Percentiles rank a stretch among this genome's conserved stretches.
These are phyloP conservation scores for Skeletonema costatum DNA, from an alignment of 108 stramenopile species.

Conservation along the genomic window DNA sequence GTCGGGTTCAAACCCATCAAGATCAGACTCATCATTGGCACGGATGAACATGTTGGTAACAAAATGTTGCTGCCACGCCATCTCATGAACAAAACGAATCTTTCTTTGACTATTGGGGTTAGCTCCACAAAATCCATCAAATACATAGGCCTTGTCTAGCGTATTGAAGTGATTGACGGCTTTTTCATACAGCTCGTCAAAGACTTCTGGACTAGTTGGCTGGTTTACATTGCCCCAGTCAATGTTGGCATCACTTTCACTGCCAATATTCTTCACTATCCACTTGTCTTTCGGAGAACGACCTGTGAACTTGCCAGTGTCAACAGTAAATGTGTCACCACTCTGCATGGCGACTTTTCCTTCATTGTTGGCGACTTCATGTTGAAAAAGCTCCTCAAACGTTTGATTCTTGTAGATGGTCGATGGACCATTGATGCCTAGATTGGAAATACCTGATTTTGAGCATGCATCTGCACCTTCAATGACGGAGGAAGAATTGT, in stretches of 20 bases:
- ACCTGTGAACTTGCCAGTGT: slow-evolving; percentile 98
- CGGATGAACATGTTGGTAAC: slow-evolving; percentile 98
- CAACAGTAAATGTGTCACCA: slow-evolving; percentile 93
- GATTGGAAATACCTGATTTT: slow-evolving; percentile 64
- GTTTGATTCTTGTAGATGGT: slow-evolving; percentile 91
- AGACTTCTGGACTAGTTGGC: slow-evolving; percentile 90
- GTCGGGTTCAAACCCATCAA: slow-evolving; percentile 91
- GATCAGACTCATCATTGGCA: slow-evolving; percentile 68
- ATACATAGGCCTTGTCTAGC: slow-evolving; percentile 88
- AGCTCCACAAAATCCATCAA: slow-evolving; percentile 94
- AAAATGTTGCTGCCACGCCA: slow-evolving; percentile 98
- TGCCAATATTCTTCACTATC: slow-evolving; percentile 77
- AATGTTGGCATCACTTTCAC: slow-evolving; percentile 80
- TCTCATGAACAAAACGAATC: slow-evolving; percentile 96
- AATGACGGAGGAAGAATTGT: slow-evolving; percentile 75
- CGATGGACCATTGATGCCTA: slow-evolving; percentile 82
- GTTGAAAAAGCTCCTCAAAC: slow-evolving; percentile 91
- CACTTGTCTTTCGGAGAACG: slow-evolving; percentile 97
- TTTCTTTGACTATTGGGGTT: slow-evolving; percentile 86
- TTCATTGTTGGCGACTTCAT: slow-evolving; percentile 92
- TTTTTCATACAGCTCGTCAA: slow-evolving; percentile 92
- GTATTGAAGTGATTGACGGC: slow-evolving; percentile 91
- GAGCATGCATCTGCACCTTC: slow-evolving; percentile 76
- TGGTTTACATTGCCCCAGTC: slow-evolving; percentile 96
- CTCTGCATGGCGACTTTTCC: slow-evolving; percentile 81